phyloP scores from a whole-genome alignment of 495 filamentous ascomycete species.

The Chaetomidium leptoderma region DNA sequence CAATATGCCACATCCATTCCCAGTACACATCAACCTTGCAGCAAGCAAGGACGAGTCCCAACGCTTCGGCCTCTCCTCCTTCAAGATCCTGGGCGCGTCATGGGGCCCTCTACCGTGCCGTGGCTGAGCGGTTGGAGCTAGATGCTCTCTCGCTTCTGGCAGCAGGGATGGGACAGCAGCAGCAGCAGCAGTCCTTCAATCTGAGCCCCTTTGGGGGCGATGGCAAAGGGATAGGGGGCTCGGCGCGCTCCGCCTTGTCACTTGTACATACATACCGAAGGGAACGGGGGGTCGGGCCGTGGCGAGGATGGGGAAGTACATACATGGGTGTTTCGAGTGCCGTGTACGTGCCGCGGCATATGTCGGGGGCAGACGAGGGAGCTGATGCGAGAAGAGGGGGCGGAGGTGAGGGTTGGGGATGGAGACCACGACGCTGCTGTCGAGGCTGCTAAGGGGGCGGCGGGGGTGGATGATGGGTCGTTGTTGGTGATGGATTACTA shows the following conservation, averaged over 20 bases:
- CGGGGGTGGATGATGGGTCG: conserved; percentile 16
- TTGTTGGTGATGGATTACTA: conserved; percentile 49
- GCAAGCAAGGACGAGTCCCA: conserved; percentile 58
- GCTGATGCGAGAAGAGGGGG: conserved; percentile 56
- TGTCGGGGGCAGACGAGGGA: conserved; percentile 50
- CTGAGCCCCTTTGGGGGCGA: too few relatives aligned
- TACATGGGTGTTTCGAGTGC: conserved; percentile 47
- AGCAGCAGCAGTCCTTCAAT: too few relatives aligned
- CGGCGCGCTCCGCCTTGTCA: too few relatives aligned
- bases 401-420: conserved; percentile 45
- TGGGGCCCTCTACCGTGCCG: conserved; percentile 61
- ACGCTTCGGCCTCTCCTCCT: conserved; percentile 61
- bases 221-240: too few relatives aligned
- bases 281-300: conserved; percentile 71
- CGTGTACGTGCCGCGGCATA: conserved; percentile 55
- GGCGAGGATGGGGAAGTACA: conserved; percentile 58
- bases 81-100: conserved; percentile 75
- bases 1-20: conserved; percentile 48
- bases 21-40: conserved; percentile 53
- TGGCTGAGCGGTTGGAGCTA: conserved; percentile 42
- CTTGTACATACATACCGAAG: conserved; percentile 62
- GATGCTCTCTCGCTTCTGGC: conserved; percentile 18
- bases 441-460: conserved; percentile 37
- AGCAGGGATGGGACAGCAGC: conserved; percentile 23
- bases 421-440: conserved; percentile 62